phyloP scores from a whole-genome alignment of 257 asterid genomes.

The Perilla frutescens region DNA sequence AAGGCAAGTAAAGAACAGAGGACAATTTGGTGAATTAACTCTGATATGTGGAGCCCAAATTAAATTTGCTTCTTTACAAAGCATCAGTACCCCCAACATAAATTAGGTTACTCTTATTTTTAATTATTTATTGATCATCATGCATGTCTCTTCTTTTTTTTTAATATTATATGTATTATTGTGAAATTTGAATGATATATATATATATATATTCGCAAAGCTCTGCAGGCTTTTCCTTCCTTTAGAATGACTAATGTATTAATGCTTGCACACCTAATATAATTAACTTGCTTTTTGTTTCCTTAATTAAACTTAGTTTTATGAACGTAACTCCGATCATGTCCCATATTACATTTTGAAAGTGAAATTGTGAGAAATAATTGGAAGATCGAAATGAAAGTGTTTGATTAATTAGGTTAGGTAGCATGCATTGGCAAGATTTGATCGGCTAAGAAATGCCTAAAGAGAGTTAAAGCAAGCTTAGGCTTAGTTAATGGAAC shows the following conservation, averaged over 20 bases:
- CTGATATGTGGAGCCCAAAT: slow-evolving; percentile 35
- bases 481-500: slow-evolving; percentile 60
- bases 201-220: slow-evolving; percentile 18
- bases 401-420: no score
- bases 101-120: slow-evolving; percentile 16
- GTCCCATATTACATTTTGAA: no score
- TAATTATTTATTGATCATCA: slow-evolving; percentile 6
- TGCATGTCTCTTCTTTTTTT: not conserved
- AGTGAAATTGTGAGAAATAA: no score
- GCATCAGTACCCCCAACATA: slow-evolving; percentile 35
- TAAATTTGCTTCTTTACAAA: slow-evolving; percentile 41
- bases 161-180: not conserved
- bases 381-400: no score
- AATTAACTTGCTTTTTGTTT: slow-evolving; percentile 12
- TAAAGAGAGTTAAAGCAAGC: slow-evolving; percentile 57
- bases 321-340: no score
- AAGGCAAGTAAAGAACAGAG: slow-evolving; percentile 59
- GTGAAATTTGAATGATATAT: slow-evolving; percentile 23
- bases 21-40: slow-evolving; percentile 37
- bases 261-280: not conserved
- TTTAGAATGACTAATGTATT: not conserved
- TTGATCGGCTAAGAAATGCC: slow-evolving; percentile 53
- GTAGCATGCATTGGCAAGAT: slow-evolving; percentile 31
- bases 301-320: not conserved
- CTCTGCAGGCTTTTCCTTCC: slow-evolving; percentile 25